These are phyloP conservation scores for Arthrobotrys conoides DNA, from an alignment of 2,329 filamentous ascomycete species.

Conservation along the genomic window DNA sequence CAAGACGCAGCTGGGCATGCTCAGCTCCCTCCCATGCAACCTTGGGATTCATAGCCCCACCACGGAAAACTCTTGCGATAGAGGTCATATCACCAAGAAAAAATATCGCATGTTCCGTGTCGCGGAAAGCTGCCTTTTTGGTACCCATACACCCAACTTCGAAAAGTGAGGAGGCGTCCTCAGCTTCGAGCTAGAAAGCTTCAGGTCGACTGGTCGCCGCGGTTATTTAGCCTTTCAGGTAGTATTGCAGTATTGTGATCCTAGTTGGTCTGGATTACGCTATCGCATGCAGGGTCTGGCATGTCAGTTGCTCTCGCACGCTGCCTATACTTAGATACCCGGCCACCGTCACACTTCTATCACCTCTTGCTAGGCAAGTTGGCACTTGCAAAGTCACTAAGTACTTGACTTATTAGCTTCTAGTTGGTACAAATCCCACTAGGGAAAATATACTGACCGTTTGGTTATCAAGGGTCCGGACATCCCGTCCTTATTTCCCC, in stretches of 20 bases:
- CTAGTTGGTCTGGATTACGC: conserved; percentile 51
- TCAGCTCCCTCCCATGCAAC: conserved; percentile 56
- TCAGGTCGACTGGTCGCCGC: not conserved
- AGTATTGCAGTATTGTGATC: conserved; percentile 43
- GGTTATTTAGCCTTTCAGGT: conserved; percentile 44
- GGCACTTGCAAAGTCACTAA: conserved; percentile 4
- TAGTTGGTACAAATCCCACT: conserved; percentile 5
- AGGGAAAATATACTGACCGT: conserved; percentile 11
- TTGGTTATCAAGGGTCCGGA: conserved; percentile 22
- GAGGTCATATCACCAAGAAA: conserved; percentile 34
- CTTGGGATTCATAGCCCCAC: conserved; percentile 55
- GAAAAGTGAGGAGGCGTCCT: conserved; percentile 31
- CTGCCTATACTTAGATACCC: conserved; percentile 58
- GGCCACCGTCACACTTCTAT: conserved; percentile 53
- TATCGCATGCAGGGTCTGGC: conserved; percentile 56
- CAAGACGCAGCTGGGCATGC: conserved; percentile 47
- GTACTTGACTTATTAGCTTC: not conserved
- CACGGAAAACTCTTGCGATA: conserved; percentile 33
- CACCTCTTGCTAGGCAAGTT: conserved; percentile 25
- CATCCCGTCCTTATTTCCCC: conserved; percentile 39
- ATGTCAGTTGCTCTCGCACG: conserved; percentile 35
- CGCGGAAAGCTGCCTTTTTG: conserved; percentile 36
- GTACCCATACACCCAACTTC: not conserved
- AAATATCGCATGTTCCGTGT: conserved; percentile 52
- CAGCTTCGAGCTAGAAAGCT: conserved; percentile 26